Conservation (phyloP, 2,329 filamentous ascomycete species). For the Teratosphaeria viscida region DNA sequence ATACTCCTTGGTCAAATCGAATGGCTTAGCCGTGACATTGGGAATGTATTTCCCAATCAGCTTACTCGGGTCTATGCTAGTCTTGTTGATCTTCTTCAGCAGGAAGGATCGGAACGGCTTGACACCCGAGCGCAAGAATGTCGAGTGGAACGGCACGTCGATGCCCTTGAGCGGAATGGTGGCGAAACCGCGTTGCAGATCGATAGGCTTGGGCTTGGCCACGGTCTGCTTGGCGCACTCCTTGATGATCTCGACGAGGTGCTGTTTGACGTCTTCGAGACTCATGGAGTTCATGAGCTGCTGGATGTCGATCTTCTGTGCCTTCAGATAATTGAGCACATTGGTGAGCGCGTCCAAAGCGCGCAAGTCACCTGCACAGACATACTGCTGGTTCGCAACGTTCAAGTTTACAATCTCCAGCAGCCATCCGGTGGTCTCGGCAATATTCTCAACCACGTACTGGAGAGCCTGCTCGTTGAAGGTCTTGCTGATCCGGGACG, state of each 20-base stretch:
- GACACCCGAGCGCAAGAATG: slow-evolving; percentile 92
- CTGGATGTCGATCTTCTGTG: slow-evolving; percentile 94
- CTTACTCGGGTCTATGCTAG: slow-evolving; percentile 93
- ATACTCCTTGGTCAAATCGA: slow-evolving; percentile 94
- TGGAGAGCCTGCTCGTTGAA: slow-evolving; percentile 97
- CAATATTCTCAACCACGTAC: slow-evolving; percentile 91
- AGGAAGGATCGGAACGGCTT: slow-evolving; percentile 98
- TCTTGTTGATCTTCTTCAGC: slow-evolving; percentile 99
- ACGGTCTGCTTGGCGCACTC: slow-evolving; percentile 79
- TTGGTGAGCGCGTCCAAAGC: slow-evolving; percentile 59
- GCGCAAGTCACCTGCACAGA: slow-evolving; percentile 56
- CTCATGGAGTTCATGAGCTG: slow-evolving; percentile 76
- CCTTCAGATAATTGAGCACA: slow-evolving; percentile 90
- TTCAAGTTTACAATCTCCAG: slow-evolving; percentile 98
- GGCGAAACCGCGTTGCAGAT: slow-evolving; percentile 88
- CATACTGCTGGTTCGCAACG: slow-evolving; percentile 61
- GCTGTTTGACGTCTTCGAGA: slow-evolving; percentile 82
- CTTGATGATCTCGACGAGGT: slow-evolving; percentile 82
- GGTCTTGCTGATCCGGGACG: slow-evolving; percentile 93
- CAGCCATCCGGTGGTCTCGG: slow-evolving; percentile 88
- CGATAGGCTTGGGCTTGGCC: slow-evolving; percentile 76
- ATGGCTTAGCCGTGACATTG: slow-evolving; percentile 93
- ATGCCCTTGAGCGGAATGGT: slow-evolving; percentile 96
- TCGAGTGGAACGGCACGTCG: slow-evolving; percentile 98
- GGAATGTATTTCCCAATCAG: slow-evolving; percentile 97